Conservation (phyloP, 495 filamentous ascomycete species). For the Lasiosphaeriaceae sp. region DNA sequence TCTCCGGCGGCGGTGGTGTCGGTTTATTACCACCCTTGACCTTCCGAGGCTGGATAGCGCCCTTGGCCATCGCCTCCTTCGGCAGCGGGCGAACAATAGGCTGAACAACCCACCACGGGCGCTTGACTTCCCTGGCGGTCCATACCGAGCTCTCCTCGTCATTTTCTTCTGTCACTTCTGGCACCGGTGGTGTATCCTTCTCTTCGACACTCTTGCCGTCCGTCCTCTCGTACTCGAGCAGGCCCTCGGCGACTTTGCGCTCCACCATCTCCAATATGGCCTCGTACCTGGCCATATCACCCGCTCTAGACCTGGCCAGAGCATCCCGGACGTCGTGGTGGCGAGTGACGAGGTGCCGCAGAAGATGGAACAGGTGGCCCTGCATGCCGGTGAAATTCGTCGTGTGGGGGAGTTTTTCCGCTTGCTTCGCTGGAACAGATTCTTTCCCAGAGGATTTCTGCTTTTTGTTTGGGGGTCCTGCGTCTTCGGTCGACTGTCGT, state of each 20-base stretch:
- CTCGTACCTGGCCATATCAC: conserved; percentile 69
- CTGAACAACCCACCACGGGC: conserved; percentile 92
- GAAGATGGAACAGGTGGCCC: conserved; percentile 87
- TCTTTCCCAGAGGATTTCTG: conserved; percentile 38
- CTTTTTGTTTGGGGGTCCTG: conserved; percentile 53
- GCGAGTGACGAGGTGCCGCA: conserved; percentile 70
- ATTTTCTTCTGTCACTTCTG: conserved; percentile 19
- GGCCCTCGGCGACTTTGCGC: conserved; percentile 62
- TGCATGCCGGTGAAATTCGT: conserved; percentile 83
- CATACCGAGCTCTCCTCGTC: conserved; percentile 57
- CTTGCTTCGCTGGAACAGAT: background rate
- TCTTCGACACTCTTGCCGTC: conserved; percentile 53
- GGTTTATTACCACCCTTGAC: conserved; percentile 28
- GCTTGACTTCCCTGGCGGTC: conserved; percentile 63
- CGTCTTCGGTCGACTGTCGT: conserved; percentile 16
- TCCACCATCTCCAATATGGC: conserved; percentile 57
- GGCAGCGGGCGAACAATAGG: conserved; percentile 85
- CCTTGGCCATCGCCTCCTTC: conserved; percentile 80
- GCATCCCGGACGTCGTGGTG: conserved; percentile 80
- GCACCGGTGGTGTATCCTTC: conserved; percentile 3
- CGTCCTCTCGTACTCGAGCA: conserved; percentile 64
- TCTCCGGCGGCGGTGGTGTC: no score
- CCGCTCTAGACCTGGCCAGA: conserved; percentile 60
- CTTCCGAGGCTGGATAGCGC: conserved; percentile 62
- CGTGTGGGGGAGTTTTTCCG: conserved; percentile 44